Evolutionary conservation across 1,139 yeast species (phyloP).

Genomic region (Kurtzmaniella quercitrusa): DNA sequence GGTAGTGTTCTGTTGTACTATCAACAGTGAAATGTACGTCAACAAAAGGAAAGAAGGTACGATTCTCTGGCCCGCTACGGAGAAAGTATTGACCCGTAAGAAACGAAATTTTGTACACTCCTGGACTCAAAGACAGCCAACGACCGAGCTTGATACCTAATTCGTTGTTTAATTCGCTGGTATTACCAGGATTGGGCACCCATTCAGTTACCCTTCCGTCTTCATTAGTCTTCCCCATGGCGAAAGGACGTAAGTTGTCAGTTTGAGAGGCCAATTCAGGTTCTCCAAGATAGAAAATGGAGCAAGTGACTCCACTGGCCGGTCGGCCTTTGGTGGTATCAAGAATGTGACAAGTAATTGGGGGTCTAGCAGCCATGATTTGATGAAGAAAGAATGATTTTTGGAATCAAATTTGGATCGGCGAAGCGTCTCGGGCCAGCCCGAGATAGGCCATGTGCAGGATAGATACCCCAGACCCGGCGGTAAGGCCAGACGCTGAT

Average conservation of each 20-base stretch:
- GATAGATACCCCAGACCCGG: background rate
- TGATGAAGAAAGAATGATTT: background rate
- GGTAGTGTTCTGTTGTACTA: slow-evolving; percentile 78
- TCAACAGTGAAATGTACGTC: slow-evolving; percentile 69
- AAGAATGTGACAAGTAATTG: slow-evolving; percentile 82
- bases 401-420: background rate
- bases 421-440: slow-evolving; percentile 1
- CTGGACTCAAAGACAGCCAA: slow-evolving; percentile 50
- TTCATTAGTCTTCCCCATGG: slow-evolving; percentile 60
- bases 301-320: slow-evolving; percentile 63
- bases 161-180: slow-evolving; percentile 13
- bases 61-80: slow-evolving; percentile 17
- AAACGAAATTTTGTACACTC: slow-evolving; percentile 71
- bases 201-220: slow-evolving; percentile 79
- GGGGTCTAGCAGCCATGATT: slow-evolving; percentile 29
- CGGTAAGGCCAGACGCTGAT: background rate
- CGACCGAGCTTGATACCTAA: slow-evolving; percentile 32
- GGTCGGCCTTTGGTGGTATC: slow-evolving; percentile 86
- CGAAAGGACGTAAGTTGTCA: slow-evolving; percentile 41
- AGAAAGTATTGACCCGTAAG: slow-evolving; percentile 66
- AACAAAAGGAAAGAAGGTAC: slow-evolving; percentile 78
- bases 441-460: background rate
- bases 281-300: slow-evolving; percentile 36
- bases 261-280: slow-evolving; percentile 19
- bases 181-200: slow-evolving; percentile 45